These are phyloP conservation scores for Chaetoscypha palmicola DNA, from an alignment of 2,329 filamentous ascomycete genomes.

Conservation along the genomic window DNA sequence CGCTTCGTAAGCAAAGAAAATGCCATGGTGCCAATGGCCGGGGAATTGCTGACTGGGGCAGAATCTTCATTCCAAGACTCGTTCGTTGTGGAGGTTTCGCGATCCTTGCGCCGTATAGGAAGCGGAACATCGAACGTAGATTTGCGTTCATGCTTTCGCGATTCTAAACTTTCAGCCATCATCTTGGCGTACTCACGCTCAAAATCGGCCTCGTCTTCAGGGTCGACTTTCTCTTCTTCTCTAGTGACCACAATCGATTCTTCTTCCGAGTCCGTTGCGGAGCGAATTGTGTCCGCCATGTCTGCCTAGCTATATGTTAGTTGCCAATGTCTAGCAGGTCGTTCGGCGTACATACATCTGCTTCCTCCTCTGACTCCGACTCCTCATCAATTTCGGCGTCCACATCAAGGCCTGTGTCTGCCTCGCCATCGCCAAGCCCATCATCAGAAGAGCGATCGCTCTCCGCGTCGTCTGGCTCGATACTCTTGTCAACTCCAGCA, in stretches of 20 bases:
- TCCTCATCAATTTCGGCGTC: slow-evolving; percentile 43
- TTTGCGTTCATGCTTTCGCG: slow-evolving; percentile 92
- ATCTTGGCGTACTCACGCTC: slow-evolving; percentile 96
- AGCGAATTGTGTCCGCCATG: slow-evolving; percentile 43
- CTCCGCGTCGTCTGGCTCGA: slow-evolving; percentile 66
- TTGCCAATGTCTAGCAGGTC: too few relatives aligned
- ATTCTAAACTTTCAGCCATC: slow-evolving; percentile 96
- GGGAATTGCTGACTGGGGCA: slow-evolving; percentile 26
- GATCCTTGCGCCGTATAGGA: slow-evolving; percentile 70
- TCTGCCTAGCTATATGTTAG: too few relatives aligned
- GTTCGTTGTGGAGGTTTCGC: slow-evolving; percentile 43
- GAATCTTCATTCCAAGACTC: slow-evolving; percentile 36
- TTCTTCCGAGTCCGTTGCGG: slow-evolving; percentile 63
- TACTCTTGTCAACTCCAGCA: slow-evolving; percentile 60
- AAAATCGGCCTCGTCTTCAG: slow-evolving; percentile 93
- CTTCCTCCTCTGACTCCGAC: slow-evolving; percentile 47
- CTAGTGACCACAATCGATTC: slow-evolving; percentile 89
- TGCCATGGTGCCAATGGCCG: slow-evolving; percentile 66
- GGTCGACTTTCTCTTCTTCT: slow-evolving; percentile 82
- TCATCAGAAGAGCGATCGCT: slow-evolving; percentile 71
- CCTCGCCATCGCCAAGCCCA: slow-evolving; percentile 58
- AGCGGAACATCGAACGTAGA: slow-evolving; percentile 92
- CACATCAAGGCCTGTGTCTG: slow-evolving; percentile 47
- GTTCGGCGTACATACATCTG: slow-evolving; percentile 42
- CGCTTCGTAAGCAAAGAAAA: slow-evolving; percentile 94